Evolutionary conservation across 495 filamentous ascomycete genomes (phyloP).

Genomic region (Articulospora tetracladia): DNA sequence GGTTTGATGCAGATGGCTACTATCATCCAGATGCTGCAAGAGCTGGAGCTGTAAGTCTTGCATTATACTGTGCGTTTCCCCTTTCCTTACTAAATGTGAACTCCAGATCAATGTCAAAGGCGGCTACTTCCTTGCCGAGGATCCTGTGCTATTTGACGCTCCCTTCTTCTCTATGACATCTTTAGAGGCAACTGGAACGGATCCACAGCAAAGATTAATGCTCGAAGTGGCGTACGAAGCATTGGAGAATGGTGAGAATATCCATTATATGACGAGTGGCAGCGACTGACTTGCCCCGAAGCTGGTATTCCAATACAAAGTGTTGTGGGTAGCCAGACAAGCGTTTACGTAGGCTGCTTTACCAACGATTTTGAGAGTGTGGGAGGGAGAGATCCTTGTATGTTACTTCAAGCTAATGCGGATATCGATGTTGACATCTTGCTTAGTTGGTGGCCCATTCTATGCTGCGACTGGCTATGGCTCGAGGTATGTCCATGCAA

Average conservation of each 20-base stretch:
- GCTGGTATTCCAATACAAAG: constrained; percentile 41
- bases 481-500: constrained; percentile 1
- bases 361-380: constrained; percentile 33
- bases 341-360: constrained; percentile 33
- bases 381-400: constrained; percentile 28
- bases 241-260: constrained; percentile 36
- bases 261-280: background rate
- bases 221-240: constrained; percentile 56
- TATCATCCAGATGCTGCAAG: constrained; percentile 39
- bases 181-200: constrained; percentile 53
- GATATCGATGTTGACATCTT: constrained; percentile 17
- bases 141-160: constrained; percentile 52
- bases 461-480: constrained; percentile 12
- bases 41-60: background rate
- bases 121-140: constrained; percentile 45
- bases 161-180: constrained; percentile 55
- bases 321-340: constrained; percentile 24
- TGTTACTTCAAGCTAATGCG: constrained; percentile 25
- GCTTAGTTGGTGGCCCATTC: constrained; percentile 5
- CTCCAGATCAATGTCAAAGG: constrained; percentile 21
- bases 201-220: constrained; percentile 52
- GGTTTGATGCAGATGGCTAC: constrained; percentile 44
- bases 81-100: background rate
- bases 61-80: background rate
- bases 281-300: background rate